Evolutionary conservation across 768 basidiomycete genomes (phyloP).

Genomic region (Austroboletus eburneus): DNA sequence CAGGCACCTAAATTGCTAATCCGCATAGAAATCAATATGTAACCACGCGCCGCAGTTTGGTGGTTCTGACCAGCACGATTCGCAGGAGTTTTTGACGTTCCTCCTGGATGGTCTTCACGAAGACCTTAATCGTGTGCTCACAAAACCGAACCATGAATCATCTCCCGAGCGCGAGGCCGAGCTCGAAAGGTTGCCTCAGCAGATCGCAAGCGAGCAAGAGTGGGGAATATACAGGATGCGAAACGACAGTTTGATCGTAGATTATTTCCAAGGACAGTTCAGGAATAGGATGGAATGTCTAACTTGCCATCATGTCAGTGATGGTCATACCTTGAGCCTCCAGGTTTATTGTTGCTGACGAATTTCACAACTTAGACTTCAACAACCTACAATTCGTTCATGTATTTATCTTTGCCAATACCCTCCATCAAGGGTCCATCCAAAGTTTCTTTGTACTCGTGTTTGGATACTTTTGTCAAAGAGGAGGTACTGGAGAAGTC

Average conservation of each 20-base stretch:
- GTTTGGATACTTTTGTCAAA: constrained; percentile 87
- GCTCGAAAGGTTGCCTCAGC: constrained; percentile 79
- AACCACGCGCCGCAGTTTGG: constrained; percentile 67
- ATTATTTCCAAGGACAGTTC: constrained; percentile 98
- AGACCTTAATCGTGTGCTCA: constrained; percentile 77
- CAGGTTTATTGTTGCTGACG: constrained; percentile 11
- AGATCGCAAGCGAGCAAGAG: constrained; percentile 88
- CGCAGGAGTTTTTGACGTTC: constrained; percentile 95
- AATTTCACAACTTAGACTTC: constrained; percentile 61
- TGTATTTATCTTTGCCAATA: constrained; percentile 89
- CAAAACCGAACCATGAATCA: constrained; percentile 58
- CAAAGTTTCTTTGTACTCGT: constrained; percentile 69
- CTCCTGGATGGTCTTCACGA: constrained; percentile 91
- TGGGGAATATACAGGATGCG: constrained; percentile 88
- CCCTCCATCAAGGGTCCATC: constrained; percentile 55
- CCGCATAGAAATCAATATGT: constrained; percentile 53
- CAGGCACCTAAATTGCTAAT: constrained; percentile 12
- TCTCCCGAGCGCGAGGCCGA: constrained; percentile 84
- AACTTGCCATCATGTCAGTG: constrained; percentile 78
- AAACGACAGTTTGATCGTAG: constrained; percentile 92
- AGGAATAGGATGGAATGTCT: constrained; percentile 84
- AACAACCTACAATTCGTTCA: constrained; percentile 95
- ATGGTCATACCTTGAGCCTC: not conserved
- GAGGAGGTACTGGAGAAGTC: constrained; percentile 88
- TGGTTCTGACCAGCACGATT: constrained; percentile 91